Conservation (phyloP, 176 grass and related monocot genomes). For the Ampelocalamus luodianensis region DNA sequence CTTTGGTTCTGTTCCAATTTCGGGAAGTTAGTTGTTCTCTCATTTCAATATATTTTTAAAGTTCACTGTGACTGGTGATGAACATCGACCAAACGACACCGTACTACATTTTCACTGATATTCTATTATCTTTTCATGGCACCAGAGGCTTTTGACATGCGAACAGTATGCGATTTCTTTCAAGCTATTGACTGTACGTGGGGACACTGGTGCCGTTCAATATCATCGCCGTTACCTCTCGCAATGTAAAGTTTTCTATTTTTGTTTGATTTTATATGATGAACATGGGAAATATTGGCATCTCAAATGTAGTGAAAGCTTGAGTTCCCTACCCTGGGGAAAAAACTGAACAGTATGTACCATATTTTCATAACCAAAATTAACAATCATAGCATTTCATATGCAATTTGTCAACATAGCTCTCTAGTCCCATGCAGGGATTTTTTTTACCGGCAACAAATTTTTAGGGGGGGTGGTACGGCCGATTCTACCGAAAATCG, state of each 20-base stretch:
- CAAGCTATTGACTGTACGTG: conserved; percentile 48
- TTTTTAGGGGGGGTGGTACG: too few relatives aligned
- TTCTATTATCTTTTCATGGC: conserved; percentile 1
- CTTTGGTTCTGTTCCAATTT: not conserved
- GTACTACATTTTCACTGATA: not conserved
- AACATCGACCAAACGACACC: not conserved
- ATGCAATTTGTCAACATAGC: not conserved
- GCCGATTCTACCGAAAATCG: too few relatives aligned
- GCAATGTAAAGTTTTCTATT: conserved; percentile 48
- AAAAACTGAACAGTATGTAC: not conserved
- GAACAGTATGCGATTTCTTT: conserved; percentile 68
- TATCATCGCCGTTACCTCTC: conserved; percentile 75
- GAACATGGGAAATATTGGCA: not conserved
- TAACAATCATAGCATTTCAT: not conserved
- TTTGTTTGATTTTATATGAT: not conserved
- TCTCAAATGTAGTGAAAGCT: too few relatives aligned
- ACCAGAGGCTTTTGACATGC: conserved; percentile 85
- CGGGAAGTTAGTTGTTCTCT: too few relatives aligned
- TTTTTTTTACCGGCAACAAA: too few relatives aligned
- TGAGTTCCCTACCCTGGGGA: too few relatives aligned
- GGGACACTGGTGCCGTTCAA: conserved; percentile 45
- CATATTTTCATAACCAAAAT: not conserved
- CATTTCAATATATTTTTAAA: not conserved
- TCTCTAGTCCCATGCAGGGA: not conserved
- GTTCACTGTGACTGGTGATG: not conserved